Percentiles rank a stretch among this genome's conserved stretches.
Conservation (phyloP, 139 green algal species). For the Closterium sp. region DNA sequence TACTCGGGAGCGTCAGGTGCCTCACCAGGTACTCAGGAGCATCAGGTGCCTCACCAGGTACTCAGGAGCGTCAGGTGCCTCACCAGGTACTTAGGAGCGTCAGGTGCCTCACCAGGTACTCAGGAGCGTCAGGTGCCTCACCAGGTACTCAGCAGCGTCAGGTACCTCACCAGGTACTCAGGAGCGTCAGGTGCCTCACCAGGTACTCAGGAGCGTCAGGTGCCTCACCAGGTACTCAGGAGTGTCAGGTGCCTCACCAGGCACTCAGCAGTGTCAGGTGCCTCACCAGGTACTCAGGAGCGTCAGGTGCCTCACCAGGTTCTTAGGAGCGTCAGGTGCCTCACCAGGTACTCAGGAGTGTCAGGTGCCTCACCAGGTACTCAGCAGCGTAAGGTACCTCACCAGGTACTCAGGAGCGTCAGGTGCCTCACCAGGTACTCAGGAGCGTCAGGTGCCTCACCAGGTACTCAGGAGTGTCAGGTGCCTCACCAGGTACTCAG, state of each 20-base stretch:
- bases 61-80: too few species aligned
- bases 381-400: background rate
- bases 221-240: background rate
- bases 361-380: background rate
- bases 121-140: background rate
- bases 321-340: background rate
- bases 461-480: background rate
- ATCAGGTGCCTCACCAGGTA: background rate
- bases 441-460: background rate
- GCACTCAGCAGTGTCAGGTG: background rate
- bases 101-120: background rate
- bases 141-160: background rate
- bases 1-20: background rate
- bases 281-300: background rate
- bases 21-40: background rate
- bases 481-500: background rate
- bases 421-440: too few species aligned
- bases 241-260: background rate
- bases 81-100: too few species aligned
- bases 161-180: background rate
- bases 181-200: too few species aligned
- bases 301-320: too few species aligned
- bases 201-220: background rate
- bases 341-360: background rate
- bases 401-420: background rate